Conservation (phyloP, 306 rosid species). For the Amphicarpaea edgeworthii region DNA sequence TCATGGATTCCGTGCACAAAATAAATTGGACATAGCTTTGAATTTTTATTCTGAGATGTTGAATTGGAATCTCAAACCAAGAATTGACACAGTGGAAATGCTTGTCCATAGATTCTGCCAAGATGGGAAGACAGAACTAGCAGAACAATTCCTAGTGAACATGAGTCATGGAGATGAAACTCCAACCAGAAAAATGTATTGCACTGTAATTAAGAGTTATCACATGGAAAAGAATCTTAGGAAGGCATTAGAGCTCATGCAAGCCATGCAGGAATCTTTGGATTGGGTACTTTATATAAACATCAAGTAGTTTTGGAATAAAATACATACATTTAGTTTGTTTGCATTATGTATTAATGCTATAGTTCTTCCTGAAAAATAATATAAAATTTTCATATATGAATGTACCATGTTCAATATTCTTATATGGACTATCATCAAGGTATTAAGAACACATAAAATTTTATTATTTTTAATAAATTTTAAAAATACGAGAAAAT, state of each 20-base stretch:
- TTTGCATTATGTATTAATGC: neutral
- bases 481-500: no score
- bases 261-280: slow-evolving; percentile 71
- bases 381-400: neutral
- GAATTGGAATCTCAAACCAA: slow-evolving; percentile 62
- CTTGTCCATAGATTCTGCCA: slow-evolving; percentile 65
- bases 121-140: slow-evolving; percentile 66
- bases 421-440: no score
- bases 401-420: no score
- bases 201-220: slow-evolving; percentile 60
- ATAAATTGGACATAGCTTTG: slow-evolving; percentile 62
- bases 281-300: slow-evolving; percentile 1
- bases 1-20: slow-evolving; percentile 59
- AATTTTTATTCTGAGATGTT: slow-evolving; percentile 76
- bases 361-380: neutral
- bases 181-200: slow-evolving; percentile 70
- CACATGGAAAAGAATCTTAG: slow-evolving; percentile 62
- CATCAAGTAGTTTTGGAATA: slow-evolving; percentile 16
- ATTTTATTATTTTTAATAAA: no score
- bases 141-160: slow-evolving; percentile 64
- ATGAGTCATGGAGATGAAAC: slow-evolving; percentile 64
- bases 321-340: neutral
- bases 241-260: slow-evolving; percentile 75
- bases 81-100: slow-evolving; percentile 57
- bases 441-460: no score